A percentile compares a stretch with the other conserved stretches of the same genome.
These are phyloP conservation scores for Hirschfeldia incana DNA, from an alignment of 345 rosid genomes.

Conservation along the genomic window DNA sequence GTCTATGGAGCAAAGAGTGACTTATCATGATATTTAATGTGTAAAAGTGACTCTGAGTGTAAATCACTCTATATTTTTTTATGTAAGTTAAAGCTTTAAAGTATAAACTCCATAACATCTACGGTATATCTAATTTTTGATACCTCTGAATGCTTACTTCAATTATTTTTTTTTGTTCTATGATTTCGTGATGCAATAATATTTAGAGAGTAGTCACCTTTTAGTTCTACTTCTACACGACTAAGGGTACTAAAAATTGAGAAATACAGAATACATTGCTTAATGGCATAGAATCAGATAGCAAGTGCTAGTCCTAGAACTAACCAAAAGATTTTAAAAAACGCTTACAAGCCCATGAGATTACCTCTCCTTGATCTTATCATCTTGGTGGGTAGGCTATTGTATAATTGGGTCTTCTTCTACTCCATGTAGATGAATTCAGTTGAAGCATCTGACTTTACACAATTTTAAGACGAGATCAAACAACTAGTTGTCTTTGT, in stretches of 20 bases:
- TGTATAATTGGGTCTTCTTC: neutral
- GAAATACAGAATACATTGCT: slow-evolving; percentile 1
- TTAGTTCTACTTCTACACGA: neutral
- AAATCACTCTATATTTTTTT: neutral
- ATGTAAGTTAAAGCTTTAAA: neutral
- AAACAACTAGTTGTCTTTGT: slow-evolving; percentile 43
- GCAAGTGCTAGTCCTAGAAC: neutral
- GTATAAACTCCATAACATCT: no score
- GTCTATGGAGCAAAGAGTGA: no score
- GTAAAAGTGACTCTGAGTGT: no score
- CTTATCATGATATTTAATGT: no score
- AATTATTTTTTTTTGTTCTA: neutral
- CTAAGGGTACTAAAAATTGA: neutral
- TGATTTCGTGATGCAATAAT: neutral
- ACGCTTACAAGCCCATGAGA: neutral
- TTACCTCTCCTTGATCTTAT: neutral
- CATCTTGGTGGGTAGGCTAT: neutral
- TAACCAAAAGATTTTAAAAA: neutral
- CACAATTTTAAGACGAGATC: neutral
- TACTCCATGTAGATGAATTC: neutral
- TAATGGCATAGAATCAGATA: neutral
- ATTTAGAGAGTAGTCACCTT: neutral
- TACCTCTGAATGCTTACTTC: neutral
- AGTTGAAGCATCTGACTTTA: neutral
- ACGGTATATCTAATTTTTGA: neutral